Evolutionary conservation across 2,329 filamentous ascomycete genomes (phyloP).

Genomic region (Nothopassalora personata): DNA sequence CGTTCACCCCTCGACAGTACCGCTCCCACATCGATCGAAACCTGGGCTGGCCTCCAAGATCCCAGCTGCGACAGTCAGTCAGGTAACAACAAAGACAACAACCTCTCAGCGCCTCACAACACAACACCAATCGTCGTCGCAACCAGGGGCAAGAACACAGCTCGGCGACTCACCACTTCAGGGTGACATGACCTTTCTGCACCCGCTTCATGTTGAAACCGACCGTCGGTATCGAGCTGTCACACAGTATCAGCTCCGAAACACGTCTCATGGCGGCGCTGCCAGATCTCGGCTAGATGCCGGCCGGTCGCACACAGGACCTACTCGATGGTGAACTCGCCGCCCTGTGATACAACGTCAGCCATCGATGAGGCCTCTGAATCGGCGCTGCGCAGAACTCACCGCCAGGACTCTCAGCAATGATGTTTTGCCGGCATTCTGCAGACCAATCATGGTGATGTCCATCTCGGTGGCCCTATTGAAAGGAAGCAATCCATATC

Average conservation of each 20-base stretch:
- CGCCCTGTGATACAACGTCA: slow-evolving; percentile 61
- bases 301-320: slow-evolving; percentile 37
- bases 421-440: slow-evolving; percentile 97
- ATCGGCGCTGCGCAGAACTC: slow-evolving; percentile 42
- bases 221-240: slow-evolving; percentile 93
- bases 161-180: slow-evolving; percentile 70
- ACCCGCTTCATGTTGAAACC: slow-evolving; percentile 99
- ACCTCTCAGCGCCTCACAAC: background rate
- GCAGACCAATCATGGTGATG: slow-evolving; percentile 96
- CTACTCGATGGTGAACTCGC: slow-evolving; percentile 98
- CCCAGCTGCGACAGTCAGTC: slow-evolving; percentile 60
- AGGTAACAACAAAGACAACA: background rate
- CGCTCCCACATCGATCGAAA: slow-evolving; percentile 99
- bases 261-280: slow-evolving; percentile 12
- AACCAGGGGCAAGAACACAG: background rate
- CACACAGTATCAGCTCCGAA: slow-evolving; percentile 34
- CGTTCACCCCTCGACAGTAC: slow-evolving; percentile 95
- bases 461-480: slow-evolving; percentile 97
- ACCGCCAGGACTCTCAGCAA: slow-evolving; percentile 90
- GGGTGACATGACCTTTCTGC: slow-evolving; percentile 93
- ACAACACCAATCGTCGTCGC: background rate
- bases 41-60: slow-evolving; percentile 91
- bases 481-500: slow-evolving; percentile 17
- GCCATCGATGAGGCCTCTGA: slow-evolving; percentile 19
- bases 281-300: slow-evolving; percentile 16